phyloP scores from a whole-genome alignment of 768 basidiomycete genomes.

The Cubamyces sp. region DNA sequence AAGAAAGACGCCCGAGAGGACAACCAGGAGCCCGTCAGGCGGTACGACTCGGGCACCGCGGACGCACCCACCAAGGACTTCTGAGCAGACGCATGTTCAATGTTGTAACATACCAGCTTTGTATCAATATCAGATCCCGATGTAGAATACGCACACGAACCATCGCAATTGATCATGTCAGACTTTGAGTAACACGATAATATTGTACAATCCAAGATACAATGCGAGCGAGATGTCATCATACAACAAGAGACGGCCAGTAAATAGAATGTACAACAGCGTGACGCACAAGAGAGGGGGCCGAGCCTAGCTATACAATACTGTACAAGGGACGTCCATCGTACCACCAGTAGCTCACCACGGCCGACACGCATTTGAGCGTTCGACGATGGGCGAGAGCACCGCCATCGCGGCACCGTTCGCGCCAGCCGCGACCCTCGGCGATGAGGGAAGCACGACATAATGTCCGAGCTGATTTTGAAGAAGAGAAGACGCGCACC shows the following conservation, averaged over 20 bases:
- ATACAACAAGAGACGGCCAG: not conserved
- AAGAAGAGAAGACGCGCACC: not conserved
- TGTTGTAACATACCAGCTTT: no score
- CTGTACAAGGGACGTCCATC: not conserved
- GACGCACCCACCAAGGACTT: conserved; percentile 27
- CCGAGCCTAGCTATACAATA: not conserved
- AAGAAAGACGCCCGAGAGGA: conserved; percentile 28
- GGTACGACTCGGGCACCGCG: conserved; percentile 24
- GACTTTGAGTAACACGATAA: no score
- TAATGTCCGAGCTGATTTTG: not conserved
- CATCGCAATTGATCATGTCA: no score
- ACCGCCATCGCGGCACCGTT: not conserved
- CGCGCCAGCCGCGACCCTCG: not conserved
- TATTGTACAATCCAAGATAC: no score
- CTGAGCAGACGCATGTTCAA: not conserved
- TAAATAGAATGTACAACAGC: not conserved
- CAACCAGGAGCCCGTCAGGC: conserved; percentile 28
- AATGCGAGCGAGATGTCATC: no score
- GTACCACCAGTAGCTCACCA: not conserved
- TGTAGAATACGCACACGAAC: not conserved
- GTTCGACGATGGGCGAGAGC: conserved; percentile 4
- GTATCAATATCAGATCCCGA: not conserved
- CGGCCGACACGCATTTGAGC: conserved; percentile 2
- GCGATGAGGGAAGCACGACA: not conserved
- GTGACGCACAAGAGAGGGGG: not conserved